Conservation (phyloP, 805 yeast genomes). For the Candida gorgasii region DNA sequence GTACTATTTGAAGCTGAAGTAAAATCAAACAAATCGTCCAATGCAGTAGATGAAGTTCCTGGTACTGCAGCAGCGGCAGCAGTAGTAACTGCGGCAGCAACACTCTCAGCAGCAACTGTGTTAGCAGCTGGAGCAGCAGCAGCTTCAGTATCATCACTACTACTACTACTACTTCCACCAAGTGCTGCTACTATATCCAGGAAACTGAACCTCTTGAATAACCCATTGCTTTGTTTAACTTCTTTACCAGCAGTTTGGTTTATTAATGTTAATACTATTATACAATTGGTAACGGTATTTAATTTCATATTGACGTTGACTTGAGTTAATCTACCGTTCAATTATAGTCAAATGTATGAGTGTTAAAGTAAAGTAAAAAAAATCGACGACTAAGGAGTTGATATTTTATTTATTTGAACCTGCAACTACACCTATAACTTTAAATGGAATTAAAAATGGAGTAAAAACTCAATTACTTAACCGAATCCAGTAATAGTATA, state of each 20-base stretch:
- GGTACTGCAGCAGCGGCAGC: slow-evolving; percentile 6
- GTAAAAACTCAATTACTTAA: slow-evolving; percentile 3
- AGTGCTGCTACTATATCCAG: neutral
- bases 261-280: slow-evolving; percentile 26
- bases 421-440: neutral
- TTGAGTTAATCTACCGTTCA: slow-evolving; percentile 12
- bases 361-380: slow-evolving; percentile 1
- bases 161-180: slow-evolving; percentile 6
- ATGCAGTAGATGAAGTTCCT: neutral
- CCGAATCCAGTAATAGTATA: slow-evolving; percentile 6
- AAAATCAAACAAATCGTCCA: slow-evolving; percentile 1
- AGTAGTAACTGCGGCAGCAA: slow-evolving; percentile 7
- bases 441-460: slow-evolving; percentile 7
- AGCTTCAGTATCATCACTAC: slow-evolving; percentile 2
- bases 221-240: slow-evolving; percentile 3
- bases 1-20: slow-evolving; percentile 14
- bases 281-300: slow-evolving; percentile 23
- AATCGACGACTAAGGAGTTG: slow-evolving; percentile 5
- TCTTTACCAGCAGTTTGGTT: slow-evolving; percentile 19
- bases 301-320: slow-evolving; percentile 24
- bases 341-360: neutral
- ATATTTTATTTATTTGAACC: slow-evolving; percentile 5
- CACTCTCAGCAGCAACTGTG: neutral
- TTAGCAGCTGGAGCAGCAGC: slow-evolving; percentile 5
- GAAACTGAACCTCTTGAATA: slow-evolving; percentile 18